Evolutionary conservation across 106 monocot species (phyloP).

Genomic region (Acorus calamus): DNA sequence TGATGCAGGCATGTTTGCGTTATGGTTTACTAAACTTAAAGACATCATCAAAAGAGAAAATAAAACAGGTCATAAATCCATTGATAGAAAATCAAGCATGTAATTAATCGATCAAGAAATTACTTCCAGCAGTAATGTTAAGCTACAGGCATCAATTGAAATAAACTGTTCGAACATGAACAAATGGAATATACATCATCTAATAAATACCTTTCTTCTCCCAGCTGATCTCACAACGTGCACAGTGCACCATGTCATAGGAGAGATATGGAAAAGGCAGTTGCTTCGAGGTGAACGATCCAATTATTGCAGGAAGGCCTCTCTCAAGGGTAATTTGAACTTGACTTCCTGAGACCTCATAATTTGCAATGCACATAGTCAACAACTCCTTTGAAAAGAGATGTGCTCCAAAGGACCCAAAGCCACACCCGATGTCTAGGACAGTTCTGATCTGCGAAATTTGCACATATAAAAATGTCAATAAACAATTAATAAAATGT

Average conservation of each 20-base stretch:
- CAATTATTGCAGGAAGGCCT: slow-evolving; percentile 91
- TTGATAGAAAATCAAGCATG: too few species aligned
- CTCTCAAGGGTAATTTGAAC: slow-evolving; percentile 94
- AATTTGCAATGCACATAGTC: slow-evolving; percentile 85
- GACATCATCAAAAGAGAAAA: too few species aligned
- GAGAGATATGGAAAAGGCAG: slow-evolving; percentile 78
- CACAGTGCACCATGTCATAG: slow-evolving; percentile 96
- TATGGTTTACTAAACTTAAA: too few species aligned
- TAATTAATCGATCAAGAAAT: too few species aligned
- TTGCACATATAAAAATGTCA: neutral
- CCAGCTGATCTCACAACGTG: slow-evolving; percentile 78
- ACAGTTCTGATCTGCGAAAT: slow-evolving; percentile 67
- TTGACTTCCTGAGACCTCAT: slow-evolving; percentile 87
- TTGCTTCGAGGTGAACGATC: slow-evolving; percentile 63
- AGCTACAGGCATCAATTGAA: too few species aligned
- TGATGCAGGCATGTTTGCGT: too few species aligned
- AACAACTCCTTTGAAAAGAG: slow-evolving; percentile 70
- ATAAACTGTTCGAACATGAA: neutral
- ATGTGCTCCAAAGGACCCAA: slow-evolving; percentile 93
- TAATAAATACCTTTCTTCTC: slow-evolving; percentile 50
- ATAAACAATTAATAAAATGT: neutral
- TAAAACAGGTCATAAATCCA: too few species aligned
- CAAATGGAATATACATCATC: neutral
- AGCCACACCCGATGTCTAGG: slow-evolving; percentile 93
- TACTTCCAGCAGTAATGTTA: too few species aligned